Percentiles rank a stretch among this genome's conserved stretches.
phyloP scores from a whole-genome alignment of 176 grass and related monocot species.

The Avena sativa region DNA sequence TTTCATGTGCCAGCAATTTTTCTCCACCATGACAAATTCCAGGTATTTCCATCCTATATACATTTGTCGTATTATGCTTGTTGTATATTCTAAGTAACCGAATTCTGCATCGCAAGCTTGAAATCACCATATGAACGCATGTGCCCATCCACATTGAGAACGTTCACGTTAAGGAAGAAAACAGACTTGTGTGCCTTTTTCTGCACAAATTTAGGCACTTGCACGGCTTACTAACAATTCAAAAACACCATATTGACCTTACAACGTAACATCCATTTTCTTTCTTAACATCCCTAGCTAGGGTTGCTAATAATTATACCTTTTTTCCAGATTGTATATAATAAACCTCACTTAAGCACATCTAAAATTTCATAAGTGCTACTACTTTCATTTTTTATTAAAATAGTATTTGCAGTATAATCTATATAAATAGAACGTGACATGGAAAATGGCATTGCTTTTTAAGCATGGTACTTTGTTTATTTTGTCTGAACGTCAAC shows the following conservation, averaged over 20 bases:
- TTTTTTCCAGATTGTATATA: background rate
- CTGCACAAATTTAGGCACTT: background rate
- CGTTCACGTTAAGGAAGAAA: background rate
- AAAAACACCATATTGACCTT: background rate
- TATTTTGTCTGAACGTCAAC: background rate
- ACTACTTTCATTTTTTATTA: too few species aligned
- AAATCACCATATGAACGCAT: background rate
- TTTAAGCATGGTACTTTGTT: background rate
- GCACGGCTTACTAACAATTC: background rate
- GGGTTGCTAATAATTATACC: background rate
- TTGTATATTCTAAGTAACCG: background rate
- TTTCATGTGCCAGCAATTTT: constrained; percentile 80
- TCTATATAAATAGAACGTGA: background rate
- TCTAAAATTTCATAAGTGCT: background rate
- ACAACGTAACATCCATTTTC: background rate
- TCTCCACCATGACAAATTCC: constrained; percentile 79
- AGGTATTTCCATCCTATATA: constrained; percentile 54
- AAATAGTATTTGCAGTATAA: background rate
- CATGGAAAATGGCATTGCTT: background rate
- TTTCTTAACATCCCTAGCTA: background rate
- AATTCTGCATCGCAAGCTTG: background rate
- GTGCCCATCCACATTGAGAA: constrained; percentile 19
- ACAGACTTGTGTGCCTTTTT: background rate
- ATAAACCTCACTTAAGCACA: background rate
- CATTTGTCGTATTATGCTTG: background rate